Evolutionary conservation across 139 green algal species (phyloP).

Genomic region (Tetradesmus obliquus): DNA sequence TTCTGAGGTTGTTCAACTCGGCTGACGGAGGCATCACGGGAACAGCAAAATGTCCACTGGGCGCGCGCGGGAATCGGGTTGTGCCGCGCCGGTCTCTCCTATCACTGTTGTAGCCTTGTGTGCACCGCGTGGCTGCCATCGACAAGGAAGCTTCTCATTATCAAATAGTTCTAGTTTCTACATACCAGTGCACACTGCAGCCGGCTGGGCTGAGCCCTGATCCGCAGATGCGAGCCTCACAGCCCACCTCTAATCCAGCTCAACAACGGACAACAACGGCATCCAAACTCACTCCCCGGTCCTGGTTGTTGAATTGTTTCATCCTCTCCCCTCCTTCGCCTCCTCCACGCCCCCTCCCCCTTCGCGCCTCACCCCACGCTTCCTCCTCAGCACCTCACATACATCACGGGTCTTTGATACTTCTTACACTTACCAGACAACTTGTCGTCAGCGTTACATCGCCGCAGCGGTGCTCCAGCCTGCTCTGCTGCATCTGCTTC

Average conservation of each 20-base stretch:
- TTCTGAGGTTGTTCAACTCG: too few relatives aligned
- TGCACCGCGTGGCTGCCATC: background rate
- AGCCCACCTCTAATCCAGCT: background rate
- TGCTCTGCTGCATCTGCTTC: background rate
- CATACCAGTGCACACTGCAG: background rate
- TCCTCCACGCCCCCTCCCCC: background rate
- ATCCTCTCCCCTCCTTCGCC: background rate
- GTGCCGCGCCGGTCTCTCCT: background rate
- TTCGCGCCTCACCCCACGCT: background rate
- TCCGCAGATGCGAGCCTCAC: background rate
- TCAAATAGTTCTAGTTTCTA: background rate
- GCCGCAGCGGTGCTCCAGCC: background rate
- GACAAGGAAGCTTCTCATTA: background rate
- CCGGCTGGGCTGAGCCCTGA: background rate
- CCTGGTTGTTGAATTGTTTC: background rate
- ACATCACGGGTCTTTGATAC: background rate
- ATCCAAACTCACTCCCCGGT: background rate
- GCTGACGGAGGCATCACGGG: background rate
- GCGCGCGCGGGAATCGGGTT: background rate
- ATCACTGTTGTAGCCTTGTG: background rate
- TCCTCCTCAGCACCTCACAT: background rate
- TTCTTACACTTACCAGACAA: background rate
- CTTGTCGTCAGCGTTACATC: background rate
- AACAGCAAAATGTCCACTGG: background rate
- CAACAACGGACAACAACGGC: background rate